A percentile compares a stretch with the other conserved stretches of the same genome.
phyloP scores from a whole-genome alignment of 768 basidiomycete species.

The Mycena vitilis region DNA sequence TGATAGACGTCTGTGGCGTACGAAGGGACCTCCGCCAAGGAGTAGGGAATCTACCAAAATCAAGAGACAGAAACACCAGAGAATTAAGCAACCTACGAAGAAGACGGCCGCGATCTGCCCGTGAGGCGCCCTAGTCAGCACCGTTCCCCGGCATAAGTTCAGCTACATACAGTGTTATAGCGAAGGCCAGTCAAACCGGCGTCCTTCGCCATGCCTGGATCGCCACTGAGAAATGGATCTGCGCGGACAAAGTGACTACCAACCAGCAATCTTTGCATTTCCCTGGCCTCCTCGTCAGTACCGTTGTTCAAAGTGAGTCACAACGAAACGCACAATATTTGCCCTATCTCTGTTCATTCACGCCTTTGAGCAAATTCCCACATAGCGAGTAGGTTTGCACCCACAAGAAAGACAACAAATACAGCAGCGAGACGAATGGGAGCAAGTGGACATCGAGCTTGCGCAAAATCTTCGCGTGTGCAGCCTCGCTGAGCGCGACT shows the following conservation, averaged over 20 bases:
- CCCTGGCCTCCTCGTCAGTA: constrained; percentile 25
- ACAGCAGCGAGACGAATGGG: constrained; percentile 51
- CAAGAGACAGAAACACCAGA: background rate
- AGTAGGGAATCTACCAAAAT: constrained; percentile 40
- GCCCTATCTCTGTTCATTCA: constrained; percentile 39
- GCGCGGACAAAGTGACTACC: background rate
- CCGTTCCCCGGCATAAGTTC: background rate
- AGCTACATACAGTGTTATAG: constrained; percentile 41
- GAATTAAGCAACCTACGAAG: constrained; percentile 34
- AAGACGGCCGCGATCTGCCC: constrained; percentile 44
- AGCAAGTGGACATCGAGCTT: constrained; percentile 50
- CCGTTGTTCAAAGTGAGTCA: no score
- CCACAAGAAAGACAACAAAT: constrained; percentile 52
- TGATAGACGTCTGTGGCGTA: constrained; percentile 22
- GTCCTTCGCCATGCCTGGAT: constrained; percentile 41
- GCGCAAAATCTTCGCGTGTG: constrained; percentile 24
- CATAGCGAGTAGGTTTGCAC: constrained; percentile 21
- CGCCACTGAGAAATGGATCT: background rate
- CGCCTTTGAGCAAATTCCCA: background rate
- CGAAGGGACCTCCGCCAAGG: constrained; percentile 45
- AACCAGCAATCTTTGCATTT: constrained; percentile 42
- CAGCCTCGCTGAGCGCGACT: constrained; percentile 11
- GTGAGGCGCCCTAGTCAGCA: background rate
- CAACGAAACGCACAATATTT: constrained; percentile 37
- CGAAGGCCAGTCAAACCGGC: constrained; percentile 39